phyloP scores from a whole-genome alignment of 352 stramenopile species.

The Globisporangium cederbergense region DNA sequence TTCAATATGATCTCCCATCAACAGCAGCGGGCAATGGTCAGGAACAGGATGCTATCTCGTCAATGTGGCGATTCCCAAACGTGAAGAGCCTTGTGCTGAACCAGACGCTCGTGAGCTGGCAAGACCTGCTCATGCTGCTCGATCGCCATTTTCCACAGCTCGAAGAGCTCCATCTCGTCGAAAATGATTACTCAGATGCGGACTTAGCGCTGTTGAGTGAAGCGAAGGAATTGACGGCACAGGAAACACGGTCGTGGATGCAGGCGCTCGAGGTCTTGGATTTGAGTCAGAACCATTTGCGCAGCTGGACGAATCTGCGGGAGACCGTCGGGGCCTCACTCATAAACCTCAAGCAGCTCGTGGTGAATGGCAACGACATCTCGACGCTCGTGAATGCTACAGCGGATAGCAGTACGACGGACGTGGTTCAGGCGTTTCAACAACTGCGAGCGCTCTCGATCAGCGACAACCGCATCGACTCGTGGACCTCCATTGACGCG shows the following conservation, averaged over 20 bases:
- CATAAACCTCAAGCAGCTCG: slow-evolving; percentile 51
- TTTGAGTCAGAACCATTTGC: slow-evolving; percentile 57
- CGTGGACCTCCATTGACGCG: slow-evolving; percentile 73
- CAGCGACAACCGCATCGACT: slow-evolving; percentile 62
- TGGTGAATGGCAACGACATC: slow-evolving; percentile 61
- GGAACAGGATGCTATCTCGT: not conserved
- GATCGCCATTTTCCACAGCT: slow-evolving; percentile 53
- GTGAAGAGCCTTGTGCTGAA: slow-evolving; percentile 72
- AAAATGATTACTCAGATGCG: slow-evolving; percentile 49
- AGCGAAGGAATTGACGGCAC: not conserved
- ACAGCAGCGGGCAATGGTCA: not conserved
- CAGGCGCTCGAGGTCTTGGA: slow-evolving; percentile 48
- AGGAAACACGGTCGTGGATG: slow-evolving; percentile 18
- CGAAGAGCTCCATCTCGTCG: slow-evolving; percentile 49
- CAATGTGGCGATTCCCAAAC: slow-evolving; percentile 23
- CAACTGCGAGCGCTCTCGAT: slow-evolving; percentile 55
- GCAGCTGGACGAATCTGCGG: slow-evolving; percentile 46
- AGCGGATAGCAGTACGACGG: not conserved
- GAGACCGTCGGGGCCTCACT: slow-evolving; percentile 31
- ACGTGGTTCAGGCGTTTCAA: slow-evolving; percentile 25
- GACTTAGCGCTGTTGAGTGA: slow-evolving; percentile 27
- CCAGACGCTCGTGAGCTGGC: slow-evolving; percentile 48
- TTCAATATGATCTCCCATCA: slow-evolving; percentile 27
- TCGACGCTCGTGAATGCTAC: slow-evolving; percentile 30
- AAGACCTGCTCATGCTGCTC: slow-evolving; percentile 31